A percentile compares a stretch with the other conserved stretches of the same genome.
phyloP scores from a whole-genome alignment of 805 yeast genomes.

The Saccharomycopsis sp. region DNA sequence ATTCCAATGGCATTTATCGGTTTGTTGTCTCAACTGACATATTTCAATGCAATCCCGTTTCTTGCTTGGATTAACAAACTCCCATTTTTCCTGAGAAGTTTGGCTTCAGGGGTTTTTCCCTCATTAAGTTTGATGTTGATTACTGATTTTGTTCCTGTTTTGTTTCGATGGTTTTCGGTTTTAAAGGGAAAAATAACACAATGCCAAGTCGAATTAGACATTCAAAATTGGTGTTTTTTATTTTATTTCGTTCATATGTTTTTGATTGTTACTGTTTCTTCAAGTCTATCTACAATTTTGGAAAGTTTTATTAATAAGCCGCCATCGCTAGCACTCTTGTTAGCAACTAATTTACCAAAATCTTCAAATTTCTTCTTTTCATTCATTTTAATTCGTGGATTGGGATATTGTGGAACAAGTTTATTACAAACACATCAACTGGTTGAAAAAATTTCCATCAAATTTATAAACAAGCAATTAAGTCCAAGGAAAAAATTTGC shows the following conservation, averaged over 20 bases:
- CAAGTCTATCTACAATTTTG: conserved; percentile 61
- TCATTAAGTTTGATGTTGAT: conserved; percentile 56
- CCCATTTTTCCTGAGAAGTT: conserved; percentile 47
- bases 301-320: conserved; percentile 63
- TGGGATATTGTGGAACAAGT: conserved; percentile 68
- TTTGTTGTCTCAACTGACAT: conserved; percentile 65
- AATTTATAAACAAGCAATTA: conserved; percentile 28
- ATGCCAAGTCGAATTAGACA: conserved; percentile 56
- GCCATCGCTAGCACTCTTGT: conserved; percentile 57
- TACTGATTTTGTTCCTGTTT: conserved; percentile 52
- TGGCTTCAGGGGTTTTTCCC: conserved; percentile 59
- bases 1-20: conserved; percentile 81
- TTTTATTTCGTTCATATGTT: conserved; percentile 80
- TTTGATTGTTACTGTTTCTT: conserved; percentile 76
- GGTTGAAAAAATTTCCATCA: conserved; percentile 26
- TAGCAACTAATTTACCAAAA: conserved; percentile 77
- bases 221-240: conserved; percentile 71
- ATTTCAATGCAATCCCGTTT: conserved; percentile 54
- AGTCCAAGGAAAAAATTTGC: conserved; percentile 57
- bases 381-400: conserved; percentile 64
- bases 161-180: conserved; percentile 48
- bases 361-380: conserved; percentile 83
- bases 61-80: conserved; percentile 46
- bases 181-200: conserved; percentile 57
- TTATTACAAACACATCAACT: conserved; percentile 55